Conservation (phyloP, 179 eudicot species). For the Camellia oleifera region DNA sequence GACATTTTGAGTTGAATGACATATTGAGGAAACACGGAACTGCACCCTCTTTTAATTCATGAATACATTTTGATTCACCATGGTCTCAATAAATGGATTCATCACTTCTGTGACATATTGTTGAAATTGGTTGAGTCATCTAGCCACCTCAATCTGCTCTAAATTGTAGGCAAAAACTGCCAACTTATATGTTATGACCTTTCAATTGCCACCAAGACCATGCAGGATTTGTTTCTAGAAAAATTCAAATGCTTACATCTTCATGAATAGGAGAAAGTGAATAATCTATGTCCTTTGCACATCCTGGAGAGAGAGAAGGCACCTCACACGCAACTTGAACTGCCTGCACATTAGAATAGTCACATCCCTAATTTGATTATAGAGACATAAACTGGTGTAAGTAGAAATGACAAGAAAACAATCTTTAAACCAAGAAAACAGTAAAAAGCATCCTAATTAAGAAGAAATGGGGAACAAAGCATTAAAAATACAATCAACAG, state of each 20-base stretch:
- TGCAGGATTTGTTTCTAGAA: background rate
- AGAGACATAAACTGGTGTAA: conserved; percentile 2
- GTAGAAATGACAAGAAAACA: background rate
- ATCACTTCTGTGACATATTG: background rate
- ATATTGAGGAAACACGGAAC: background rate
- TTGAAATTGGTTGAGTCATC: background rate
- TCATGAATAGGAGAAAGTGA: conserved; percentile 32
- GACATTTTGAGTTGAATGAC: background rate
- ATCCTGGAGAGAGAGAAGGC: conserved; percentile 14
- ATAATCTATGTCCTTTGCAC: conserved; percentile 20
- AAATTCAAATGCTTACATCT: conserved; percentile 25
- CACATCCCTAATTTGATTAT: conserved; percentile 8
- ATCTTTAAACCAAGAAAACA: background rate
- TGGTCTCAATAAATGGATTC: background rate
- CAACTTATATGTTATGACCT: background rate
- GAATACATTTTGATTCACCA: background rate
- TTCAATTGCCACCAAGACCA: background rate
- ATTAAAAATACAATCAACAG: background rate
- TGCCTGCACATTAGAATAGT: conserved; percentile 16
- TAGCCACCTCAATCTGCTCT: background rate
- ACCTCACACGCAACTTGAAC: conserved; percentile 13
- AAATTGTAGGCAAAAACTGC: background rate
- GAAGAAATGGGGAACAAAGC: background rate
- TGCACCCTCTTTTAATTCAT: background rate
- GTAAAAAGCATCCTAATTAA: background rate